Evolutionary conservation across 768 basidiomycete species (phyloP), one percentile per base, ranked within the genome.

Genomic region (Leccinum truebloodii): DNA sequence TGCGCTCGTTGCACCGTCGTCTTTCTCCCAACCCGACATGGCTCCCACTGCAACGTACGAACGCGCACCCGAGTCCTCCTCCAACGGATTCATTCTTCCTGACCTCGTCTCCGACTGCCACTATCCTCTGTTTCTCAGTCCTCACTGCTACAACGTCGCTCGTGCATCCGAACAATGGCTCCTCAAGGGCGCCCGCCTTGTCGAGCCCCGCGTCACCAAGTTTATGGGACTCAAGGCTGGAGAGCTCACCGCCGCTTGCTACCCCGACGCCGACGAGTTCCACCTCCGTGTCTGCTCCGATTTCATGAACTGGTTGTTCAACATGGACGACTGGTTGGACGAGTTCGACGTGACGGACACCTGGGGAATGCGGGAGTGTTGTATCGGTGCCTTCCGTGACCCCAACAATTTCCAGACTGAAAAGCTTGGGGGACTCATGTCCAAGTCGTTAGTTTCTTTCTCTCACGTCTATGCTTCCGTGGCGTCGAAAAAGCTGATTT

Each of bases 271-370:
- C 22, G 74, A 82, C n/a, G 70, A 77, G 48, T 80, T 83, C 62
- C 82, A 84, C 53, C 81, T 90, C 39, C 83, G 85, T 32, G 81
- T 87, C 61, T 81, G 86, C 62, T 82, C 83, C 3, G 88, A 90
- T 72, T 89, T 87, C 66, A 82, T 90, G 84, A 75, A 73, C 63
- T 78, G 72, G 67, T 63, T 78, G 44, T 79, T 80, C 48, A 76
- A 76, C 46, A 65, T 78, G 61, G 79, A 80, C 63, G 77, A 79
- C 61, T 73, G 79, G 72, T 67, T 76, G 34, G 79, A 79, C 41
- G 79, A 77, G 37, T 74, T 74, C 34, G 74, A 75, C 54, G 67
- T 67, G n/a, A 64, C 57, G 3, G 61, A 71, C 41, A 71, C 71
- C 12, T 69, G 71, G 62, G 69, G 72, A 2, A 71, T 73, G 72